Conservation (phyloP, 306 rosid genomes). For the Prunus mira region DNA sequence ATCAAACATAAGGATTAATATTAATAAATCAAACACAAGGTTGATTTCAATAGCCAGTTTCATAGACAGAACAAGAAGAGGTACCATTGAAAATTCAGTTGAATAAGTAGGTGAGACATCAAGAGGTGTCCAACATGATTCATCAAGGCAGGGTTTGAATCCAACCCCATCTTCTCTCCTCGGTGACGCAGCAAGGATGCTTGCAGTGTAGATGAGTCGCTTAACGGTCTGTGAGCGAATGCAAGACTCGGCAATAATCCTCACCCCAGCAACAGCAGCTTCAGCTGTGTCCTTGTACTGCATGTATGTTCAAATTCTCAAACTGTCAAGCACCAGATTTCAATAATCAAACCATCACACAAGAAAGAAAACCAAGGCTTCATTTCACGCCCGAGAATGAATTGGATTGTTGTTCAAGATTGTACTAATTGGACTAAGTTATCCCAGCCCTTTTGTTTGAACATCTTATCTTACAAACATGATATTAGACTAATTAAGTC, state of each 20-base stretch:
- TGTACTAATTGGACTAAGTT: background rate
- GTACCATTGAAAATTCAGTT: constrained; percentile 3
- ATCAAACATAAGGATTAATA: background rate
- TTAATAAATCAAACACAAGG: too few species aligned
- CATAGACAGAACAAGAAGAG: background rate
- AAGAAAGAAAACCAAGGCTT: background rate
- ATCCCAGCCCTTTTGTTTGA: too few species aligned
- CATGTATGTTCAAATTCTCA: background rate
- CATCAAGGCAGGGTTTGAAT: constrained; percentile 35
- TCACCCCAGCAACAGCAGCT: constrained; percentile 36
- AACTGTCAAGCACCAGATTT: background rate
- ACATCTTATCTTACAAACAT: too few species aligned
- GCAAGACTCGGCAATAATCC: constrained; percentile 30
- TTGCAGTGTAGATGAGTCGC: constrained; percentile 50
- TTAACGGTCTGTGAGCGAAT: constrained; percentile 35
- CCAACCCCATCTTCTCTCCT: constrained; percentile 29
- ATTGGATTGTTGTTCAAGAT: background rate
- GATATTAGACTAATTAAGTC: background rate
- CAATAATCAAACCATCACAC: too few species aligned
- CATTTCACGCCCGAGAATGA: background rate
- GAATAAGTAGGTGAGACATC: constrained; percentile 8
- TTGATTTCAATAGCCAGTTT: too few species aligned
- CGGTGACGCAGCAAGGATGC: constrained; percentile 34
- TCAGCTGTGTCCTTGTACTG: constrained; percentile 37
- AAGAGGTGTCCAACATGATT: constrained; percentile 54